phyloP scores from a whole-genome alignment of 2,329 filamentous ascomycete genomes.

The Nectriaceae sp. region DNA sequence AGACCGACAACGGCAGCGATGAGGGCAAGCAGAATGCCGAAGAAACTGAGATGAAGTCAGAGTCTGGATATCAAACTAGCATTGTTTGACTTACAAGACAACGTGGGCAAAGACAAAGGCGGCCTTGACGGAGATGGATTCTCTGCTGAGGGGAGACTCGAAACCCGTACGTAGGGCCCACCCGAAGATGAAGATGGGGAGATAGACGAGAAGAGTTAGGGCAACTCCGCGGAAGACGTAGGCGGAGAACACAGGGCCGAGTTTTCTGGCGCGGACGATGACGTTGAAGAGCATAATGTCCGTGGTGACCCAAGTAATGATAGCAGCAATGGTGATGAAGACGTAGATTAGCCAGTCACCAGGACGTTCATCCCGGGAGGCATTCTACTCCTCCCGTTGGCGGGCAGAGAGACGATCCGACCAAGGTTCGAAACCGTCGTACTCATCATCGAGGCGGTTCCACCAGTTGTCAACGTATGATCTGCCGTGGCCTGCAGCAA shows the following conservation, averaged over 20 bases:
- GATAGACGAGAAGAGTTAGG: constrained; percentile 22
- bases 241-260: constrained; percentile 8
- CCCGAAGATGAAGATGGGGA: constrained; percentile 16
- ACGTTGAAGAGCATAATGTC: constrained; percentile 15
- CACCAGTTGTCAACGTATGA: too few species aligned
- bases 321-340: constrained; percentile 17
- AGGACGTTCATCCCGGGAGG: too few species aligned
- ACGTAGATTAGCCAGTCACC: constrained; percentile 14
- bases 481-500: too few species aligned
- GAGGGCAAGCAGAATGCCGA: constrained; percentile 22
- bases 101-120: constrained; percentile 21
- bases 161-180: too few species aligned
- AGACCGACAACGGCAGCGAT: constrained; percentile 18
- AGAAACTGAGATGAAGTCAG: constrained; percentile 19
- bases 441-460: too few species aligned
- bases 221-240: constrained; percentile 28
- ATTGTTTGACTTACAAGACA: constrained; percentile 25
- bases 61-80: background rate
- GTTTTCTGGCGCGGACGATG: constrained; percentile 5
- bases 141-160: too few species aligned
- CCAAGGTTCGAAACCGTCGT: too few species aligned
- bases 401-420: too few species aligned
- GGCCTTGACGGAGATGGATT: background rate
- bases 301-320: constrained; percentile 14
- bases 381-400: too few species aligned